Evolutionary conservation across 768 basidiomycete genomes (phyloP).

Genomic region (Antrodiella citrinella): DNA sequence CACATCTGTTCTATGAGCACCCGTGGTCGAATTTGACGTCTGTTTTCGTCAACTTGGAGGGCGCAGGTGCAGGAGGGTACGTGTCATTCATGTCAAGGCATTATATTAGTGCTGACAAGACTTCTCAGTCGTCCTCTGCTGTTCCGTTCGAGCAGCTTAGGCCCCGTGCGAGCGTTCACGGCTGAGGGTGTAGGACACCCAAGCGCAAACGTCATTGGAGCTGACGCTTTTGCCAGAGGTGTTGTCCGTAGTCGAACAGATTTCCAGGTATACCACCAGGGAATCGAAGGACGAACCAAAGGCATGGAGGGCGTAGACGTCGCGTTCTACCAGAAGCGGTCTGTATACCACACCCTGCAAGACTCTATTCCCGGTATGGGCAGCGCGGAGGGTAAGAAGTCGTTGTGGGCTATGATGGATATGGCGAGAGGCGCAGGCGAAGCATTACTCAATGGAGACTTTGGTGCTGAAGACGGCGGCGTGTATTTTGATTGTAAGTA

Average conservation of each 20-base stretch:
- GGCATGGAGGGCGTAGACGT: slow-evolving; percentile 69
- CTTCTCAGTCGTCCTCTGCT: slow-evolving; percentile 57
- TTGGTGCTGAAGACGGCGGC: slow-evolving; percentile 20
- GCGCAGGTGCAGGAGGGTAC: slow-evolving; percentile 72
- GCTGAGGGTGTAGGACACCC: slow-evolving; percentile 43
- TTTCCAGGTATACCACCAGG: slow-evolving; percentile 54
- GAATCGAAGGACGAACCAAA: slow-evolving; percentile 18
- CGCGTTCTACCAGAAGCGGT: slow-evolving; percentile 70
- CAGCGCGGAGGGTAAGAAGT: slow-evolving; percentile 37
- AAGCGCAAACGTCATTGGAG: slow-evolving; percentile 61
- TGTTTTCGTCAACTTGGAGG: slow-evolving; percentile 77
- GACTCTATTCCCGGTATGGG: slow-evolving; percentile 56
- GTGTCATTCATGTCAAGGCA: slow-evolving; percentile 10
- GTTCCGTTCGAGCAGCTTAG: slow-evolving; percentile 62
- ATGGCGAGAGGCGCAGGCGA: slow-evolving; percentile 45
- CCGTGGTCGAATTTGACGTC: slow-evolving; percentile 63
- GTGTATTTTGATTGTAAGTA: slow-evolving; percentile 67
- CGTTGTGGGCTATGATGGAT: slow-evolving; percentile 80
- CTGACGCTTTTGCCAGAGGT: slow-evolving; percentile 62
- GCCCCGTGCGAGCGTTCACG: slow-evolving; percentile 45
- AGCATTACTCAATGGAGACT: slow-evolving; percentile 39
- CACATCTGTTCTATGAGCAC: slow-evolving; percentile 57
- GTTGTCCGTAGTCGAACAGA: slow-evolving; percentile 67
- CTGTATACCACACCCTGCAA: slow-evolving; percentile 69
- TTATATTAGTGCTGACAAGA: not conserved